Conservation (phyloP, 345 rosid species). For the Cochlearia excelsa region DNA sequence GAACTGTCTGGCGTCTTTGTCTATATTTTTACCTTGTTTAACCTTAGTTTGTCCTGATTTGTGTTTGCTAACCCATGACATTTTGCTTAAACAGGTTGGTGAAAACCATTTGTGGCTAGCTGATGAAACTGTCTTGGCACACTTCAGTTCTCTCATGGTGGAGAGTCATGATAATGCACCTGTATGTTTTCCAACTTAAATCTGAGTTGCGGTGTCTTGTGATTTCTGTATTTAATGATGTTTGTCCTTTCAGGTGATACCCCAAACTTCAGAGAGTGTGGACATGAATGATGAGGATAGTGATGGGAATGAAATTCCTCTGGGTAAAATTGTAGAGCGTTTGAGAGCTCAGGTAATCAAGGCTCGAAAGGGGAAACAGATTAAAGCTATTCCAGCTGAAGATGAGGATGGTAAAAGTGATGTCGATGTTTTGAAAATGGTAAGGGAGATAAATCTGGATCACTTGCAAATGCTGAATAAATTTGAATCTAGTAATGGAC, state of each 20-base stretch:
- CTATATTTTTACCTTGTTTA: constrained; percentile 4
- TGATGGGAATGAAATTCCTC: constrained; percentile 78
- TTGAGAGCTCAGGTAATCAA: constrained; percentile 69
- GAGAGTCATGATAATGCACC: constrained; percentile 45
- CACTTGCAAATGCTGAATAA: constrained; percentile 47
- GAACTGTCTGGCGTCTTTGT: constrained; percentile 12
- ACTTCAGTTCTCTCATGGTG: constrained; percentile 66
- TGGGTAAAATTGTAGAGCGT: constrained; percentile 67
- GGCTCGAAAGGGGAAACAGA: constrained; percentile 52
- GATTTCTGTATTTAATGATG: constrained; percentile 22
- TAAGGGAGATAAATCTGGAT: constrained; percentile 86
- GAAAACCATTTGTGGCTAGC: constrained; percentile 76
- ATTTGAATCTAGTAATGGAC: constrained; percentile 84
- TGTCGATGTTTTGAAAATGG: constrained; percentile 87
- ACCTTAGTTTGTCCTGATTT: constrained; percentile 16
- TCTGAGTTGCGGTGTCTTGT: constrained; percentile 11
- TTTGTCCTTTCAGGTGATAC: constrained; percentile 46
- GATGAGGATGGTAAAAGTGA: constrained; percentile 53
- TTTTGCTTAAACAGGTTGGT: constrained; percentile 48
- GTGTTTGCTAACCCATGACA: constrained; percentile 21
- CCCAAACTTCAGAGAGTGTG: constrained; percentile 44
- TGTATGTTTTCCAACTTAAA: constrained; percentile 44
- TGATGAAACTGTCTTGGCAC: constrained; percentile 67
- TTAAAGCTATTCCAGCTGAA: constrained; percentile 44
- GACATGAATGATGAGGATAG: constrained; percentile 52